Base-by-base conservation (phyloP, 192 early-diverging fungal genomes). In the Umbelopsis vinacea region DNA sequence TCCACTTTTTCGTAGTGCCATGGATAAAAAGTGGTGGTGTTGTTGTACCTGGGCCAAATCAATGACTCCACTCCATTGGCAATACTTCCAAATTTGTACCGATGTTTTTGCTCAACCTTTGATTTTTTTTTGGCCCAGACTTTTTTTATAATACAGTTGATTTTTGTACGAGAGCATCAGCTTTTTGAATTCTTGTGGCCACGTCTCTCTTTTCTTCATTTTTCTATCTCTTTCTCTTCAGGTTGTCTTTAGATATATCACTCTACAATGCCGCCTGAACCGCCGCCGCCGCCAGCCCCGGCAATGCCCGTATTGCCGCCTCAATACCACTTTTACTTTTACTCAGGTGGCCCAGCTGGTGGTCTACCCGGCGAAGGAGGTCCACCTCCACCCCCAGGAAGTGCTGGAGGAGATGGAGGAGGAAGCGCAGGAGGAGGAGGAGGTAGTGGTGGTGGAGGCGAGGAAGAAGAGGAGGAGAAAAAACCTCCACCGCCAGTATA, bases 241-340 rank as follows among this genome's bases (percentile, higher is more conserved):
- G 23, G 7, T 29, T 6, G 7, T 15, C 55, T 60, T n/a, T 35
- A 26, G 35, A 35, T 37, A 19, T 63, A 19, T 37, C 26, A 24
- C n/a, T 8, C 26, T 6, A 37, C 33, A 37, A 37, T 17, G 33
- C 57, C 33, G 26, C 57, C 57, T 35, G 57, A 29, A 17, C 57
- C 33, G 12, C 57, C 57, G 57, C 57, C 57, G 11, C 53, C 53
- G 23, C 53, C 53, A 11, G 24, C 33, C 15, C 53, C 53, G 53
- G 53, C 23, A 14, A 29, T n/a, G 17, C 57, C 57, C 23, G 57
- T 63, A 19, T 33, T 63, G 35, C 57, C 57, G 33, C 57, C 57
- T 12, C 57, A 63, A 63, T 63, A 63, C 57, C 23, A 63, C 33
- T 63, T 63, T 38, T 63, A 63, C n/a, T 63, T 63, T 35, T 63